Evolutionary conservation across 345 rosid genomes (phyloP).

Genomic region (Ailanthus altissimus): DNA sequence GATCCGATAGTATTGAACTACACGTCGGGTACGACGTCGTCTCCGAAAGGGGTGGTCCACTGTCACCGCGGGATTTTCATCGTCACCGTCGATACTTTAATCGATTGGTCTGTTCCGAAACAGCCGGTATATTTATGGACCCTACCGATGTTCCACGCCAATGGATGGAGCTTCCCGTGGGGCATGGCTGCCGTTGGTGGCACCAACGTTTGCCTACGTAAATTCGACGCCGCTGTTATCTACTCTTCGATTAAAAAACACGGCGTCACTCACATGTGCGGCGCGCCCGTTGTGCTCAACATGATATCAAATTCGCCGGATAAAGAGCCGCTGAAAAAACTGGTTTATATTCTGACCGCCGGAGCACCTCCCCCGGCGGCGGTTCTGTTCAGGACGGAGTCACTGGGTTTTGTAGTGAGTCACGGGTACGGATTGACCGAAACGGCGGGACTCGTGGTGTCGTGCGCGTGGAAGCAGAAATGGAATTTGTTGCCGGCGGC

Average conservation of each 20-base stretch:
- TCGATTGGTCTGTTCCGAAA: slow-evolving; percentile 60
- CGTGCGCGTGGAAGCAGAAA: slow-evolving; percentile 72
- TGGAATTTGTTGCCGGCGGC: slow-evolving; percentile 66
- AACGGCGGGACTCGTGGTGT: slow-evolving; percentile 58
- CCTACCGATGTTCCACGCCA: slow-evolving; percentile 84
- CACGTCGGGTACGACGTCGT: slow-evolving; percentile 88
- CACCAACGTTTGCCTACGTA: slow-evolving; percentile 69
- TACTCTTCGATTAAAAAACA: slow-evolving; percentile 51
- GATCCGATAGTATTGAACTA: slow-evolving; percentile 68
- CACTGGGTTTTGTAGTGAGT: slow-evolving; percentile 62
- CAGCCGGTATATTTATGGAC: slow-evolving; percentile 85
- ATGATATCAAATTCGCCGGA: slow-evolving; percentile 52
- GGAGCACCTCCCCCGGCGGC: slow-evolving; percentile 89
- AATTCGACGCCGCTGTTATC: slow-evolving; percentile 52
- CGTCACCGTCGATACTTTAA: slow-evolving; percentile 47
- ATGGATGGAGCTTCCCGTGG: slow-evolving; percentile 83
- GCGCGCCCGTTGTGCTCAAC: slow-evolving; percentile 84
- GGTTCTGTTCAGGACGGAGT: slow-evolving; percentile 57
- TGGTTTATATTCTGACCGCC: slow-evolving; percentile 68
- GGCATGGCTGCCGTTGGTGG: slow-evolving; percentile 88
- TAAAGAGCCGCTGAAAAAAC: slow-evolving; percentile 34
- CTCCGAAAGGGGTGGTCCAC: slow-evolving; percentile 87
- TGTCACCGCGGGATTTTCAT: slow-evolving; percentile 69
- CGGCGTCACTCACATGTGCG: slow-evolving; percentile 83
- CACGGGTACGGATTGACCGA: slow-evolving; percentile 85